Percentiles rank a stretch among this genome's conserved stretches.
Conservation (phyloP, 2,329 filamentous ascomycete species). For the Keithomyces neogunnii region DNA sequence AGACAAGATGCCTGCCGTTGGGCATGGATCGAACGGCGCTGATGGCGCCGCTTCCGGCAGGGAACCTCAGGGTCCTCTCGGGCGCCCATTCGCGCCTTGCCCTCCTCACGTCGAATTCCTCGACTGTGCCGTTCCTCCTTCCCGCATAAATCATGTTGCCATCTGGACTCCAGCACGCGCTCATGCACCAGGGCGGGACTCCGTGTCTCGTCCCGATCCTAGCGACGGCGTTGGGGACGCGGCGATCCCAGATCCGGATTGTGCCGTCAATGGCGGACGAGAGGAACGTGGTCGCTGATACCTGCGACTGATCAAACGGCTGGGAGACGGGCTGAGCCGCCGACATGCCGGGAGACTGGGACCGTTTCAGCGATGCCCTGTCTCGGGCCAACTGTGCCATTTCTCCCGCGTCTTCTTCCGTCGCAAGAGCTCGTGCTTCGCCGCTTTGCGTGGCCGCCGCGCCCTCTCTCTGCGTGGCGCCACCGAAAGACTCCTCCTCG, state of each 20-base stretch:
- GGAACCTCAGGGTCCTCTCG: slow-evolving; percentile 76
- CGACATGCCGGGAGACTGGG: slow-evolving; percentile 19
- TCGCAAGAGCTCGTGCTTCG: slow-evolving; percentile 1
- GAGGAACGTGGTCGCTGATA: slow-evolving; percentile 73
- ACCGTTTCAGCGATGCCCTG: slow-evolving; percentile 10
- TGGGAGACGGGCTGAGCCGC: slow-evolving; percentile 28
- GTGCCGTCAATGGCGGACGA: slow-evolving; percentile 82
- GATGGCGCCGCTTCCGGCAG: slow-evolving; percentile 79
- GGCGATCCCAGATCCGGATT: slow-evolving; percentile 86
- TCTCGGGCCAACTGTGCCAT: slow-evolving; percentile 4
- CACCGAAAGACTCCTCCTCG: neutral
- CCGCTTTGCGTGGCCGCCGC: neutral
- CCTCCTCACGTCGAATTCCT: slow-evolving; percentile 86
- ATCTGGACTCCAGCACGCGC: slow-evolving; percentile 90
- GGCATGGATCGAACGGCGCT: slow-evolving; percentile 85
- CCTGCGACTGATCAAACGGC: slow-evolving; percentile 46
- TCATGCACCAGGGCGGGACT: slow-evolving; percentile 95
- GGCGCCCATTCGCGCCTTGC: slow-evolving; percentile 58
- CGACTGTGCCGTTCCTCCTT: slow-evolving; percentile 82
- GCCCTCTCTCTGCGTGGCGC: neutral
- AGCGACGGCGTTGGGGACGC: slow-evolving; percentile 68
- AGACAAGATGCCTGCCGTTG: slow-evolving; percentile 86
- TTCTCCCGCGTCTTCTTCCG: neutral
- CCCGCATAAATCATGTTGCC: slow-evolving; percentile 94
- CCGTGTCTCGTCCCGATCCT: slow-evolving; percentile 65